Percentiles rank a stretch among this genome's conserved stretches.
phyloP scores from a whole-genome alignment of 2,329 filamentous ascomycete genomes.

The Claviceps sp. region DNA sequence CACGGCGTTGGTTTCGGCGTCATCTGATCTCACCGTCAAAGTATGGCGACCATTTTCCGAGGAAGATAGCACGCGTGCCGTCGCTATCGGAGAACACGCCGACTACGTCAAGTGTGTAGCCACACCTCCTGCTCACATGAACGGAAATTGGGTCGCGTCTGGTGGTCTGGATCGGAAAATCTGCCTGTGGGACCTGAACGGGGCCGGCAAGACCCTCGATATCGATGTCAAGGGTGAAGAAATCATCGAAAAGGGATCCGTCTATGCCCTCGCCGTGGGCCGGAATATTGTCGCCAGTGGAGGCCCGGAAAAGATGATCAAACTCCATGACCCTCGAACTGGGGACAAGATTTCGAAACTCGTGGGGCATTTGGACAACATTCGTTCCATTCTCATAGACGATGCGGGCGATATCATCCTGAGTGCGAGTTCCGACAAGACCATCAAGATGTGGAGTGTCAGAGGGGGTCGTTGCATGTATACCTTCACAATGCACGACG shows the following conservation, averaged over 20 bases:
- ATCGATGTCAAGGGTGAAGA: constrained; percentile 80
- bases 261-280: constrained; percentile 77
- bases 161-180: constrained; percentile 89
- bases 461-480: constrained; percentile 93
- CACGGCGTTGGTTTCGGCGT: constrained; percentile 71
- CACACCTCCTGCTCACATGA: constrained; percentile 47
- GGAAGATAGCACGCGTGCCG: constrained; percentile 35
- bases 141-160: constrained; percentile 78
- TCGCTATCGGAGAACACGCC: constrained; percentile 79
- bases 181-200: constrained; percentile 84
- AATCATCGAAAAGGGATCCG: constrained; percentile 76
- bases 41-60: constrained; percentile 67
- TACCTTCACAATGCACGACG: constrained; percentile 97
- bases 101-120: constrained; percentile 96
- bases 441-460: constrained; percentile 95
- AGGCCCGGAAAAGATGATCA: constrained; percentile 83
- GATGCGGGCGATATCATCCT: constrained; percentile 81
- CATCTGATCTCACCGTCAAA: constrained; percentile 88
- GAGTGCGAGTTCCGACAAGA: constrained; percentile 91
- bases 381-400: constrained; percentile 81
- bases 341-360: constrained; percentile 92
- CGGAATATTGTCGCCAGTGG: constrained; percentile 78
- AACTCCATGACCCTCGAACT: constrained; percentile 80
- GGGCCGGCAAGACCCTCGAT: constrained; percentile 71
- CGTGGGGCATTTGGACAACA: constrained; percentile 89